Percentiles rank a stretch among this genome's conserved stretches.
Evolutionary conservation across 164 flowering plant species (phyloP).

Genomic region (Aristolochia fimbriata): DNA sequence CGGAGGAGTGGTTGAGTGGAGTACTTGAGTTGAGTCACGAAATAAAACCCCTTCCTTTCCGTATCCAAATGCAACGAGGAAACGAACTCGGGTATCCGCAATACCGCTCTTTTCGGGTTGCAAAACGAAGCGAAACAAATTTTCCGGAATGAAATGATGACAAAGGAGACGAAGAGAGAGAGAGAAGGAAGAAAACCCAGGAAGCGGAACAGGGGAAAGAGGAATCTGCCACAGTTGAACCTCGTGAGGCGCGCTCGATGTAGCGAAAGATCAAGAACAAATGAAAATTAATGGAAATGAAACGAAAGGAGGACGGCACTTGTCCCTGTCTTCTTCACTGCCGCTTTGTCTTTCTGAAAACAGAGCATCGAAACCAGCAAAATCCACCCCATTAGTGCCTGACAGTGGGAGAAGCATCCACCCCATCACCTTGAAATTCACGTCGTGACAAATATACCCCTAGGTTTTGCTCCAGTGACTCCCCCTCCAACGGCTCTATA

Average conservation of each 20-base stretch:
- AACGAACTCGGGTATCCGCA: slow-evolving; percentile 1
- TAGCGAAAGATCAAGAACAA: background rate
- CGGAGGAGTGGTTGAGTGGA: too few relatives aligned
- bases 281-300: background rate
- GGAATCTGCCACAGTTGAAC: slow-evolving; percentile 11
- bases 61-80: slow-evolving; percentile 1
- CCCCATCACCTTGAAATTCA: background rate
- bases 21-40: too few relatives aligned
- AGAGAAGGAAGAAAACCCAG: background rate
- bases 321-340: too few relatives aligned
- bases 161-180: background rate
- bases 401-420: background rate
- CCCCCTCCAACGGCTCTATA: too few relatives aligned
- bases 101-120: background rate
- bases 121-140: background rate
- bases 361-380: background rate
- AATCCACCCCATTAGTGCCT: background rate
- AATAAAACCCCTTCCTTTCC: too few relatives aligned
- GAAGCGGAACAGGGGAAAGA: background rate
- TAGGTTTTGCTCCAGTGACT: too few relatives aligned
- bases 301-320: background rate
- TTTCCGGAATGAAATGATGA: slow-evolving; percentile 4
- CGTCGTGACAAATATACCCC: too few relatives aligned
- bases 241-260: slow-evolving; percentile 3
- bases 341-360: background rate